Base-by-base conservation (phyloP, 2,329 filamentous ascomycete genomes). In the Aspergillus cejpii region DNA sequence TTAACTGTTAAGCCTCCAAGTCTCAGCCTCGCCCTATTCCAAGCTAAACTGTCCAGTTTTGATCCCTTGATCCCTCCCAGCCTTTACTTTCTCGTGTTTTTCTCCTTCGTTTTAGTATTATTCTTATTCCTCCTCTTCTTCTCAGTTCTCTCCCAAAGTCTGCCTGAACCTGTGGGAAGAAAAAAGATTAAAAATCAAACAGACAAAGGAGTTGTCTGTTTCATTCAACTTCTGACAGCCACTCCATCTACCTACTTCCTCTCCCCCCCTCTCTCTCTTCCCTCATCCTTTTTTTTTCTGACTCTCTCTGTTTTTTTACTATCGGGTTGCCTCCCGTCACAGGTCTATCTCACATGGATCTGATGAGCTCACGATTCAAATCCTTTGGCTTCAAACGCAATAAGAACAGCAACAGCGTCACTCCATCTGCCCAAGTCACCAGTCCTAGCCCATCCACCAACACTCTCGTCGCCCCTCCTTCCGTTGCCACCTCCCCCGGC, bases 291-390 rank as follows among this genome's bases (percentile, higher is more conserved):
- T 15, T 37, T 43, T 23, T 29, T 41, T 41, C 47, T 41, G 37
- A 33, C 41, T 21, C 24, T 38, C 40, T 29, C 48, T 44, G 41
- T 31, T 43, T 46, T 48, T 24, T 41, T 48, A 45, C 45, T 37
- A 39, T 41, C 43, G 40, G 44, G 23, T 48, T 34, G 37, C 45
- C 50, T 40, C 8, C 45, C 50, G 45, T 55, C 39, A 51, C 57
- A 51, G 55, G 51, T 55, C 55, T 24, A 47, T 47, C 11, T 49
- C 55, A 58, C 58, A 68, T 72, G 65, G 72, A 74, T 64, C 66
- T 68, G 62, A 75, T 76, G 71, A 75, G 66, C 66, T 70, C 71
- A 61, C 68, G 71, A 58, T 68, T 75, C 53, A 74, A 73, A 63
- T 68, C 66, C 55, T 65, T 74, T 59, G 67, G 64, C 61, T 74